Evolutionary conservation across 345 rosid genomes (phyloP), one percentile per base, ranked within the genome.

Genomic region (Boechera stricta): DNA sequence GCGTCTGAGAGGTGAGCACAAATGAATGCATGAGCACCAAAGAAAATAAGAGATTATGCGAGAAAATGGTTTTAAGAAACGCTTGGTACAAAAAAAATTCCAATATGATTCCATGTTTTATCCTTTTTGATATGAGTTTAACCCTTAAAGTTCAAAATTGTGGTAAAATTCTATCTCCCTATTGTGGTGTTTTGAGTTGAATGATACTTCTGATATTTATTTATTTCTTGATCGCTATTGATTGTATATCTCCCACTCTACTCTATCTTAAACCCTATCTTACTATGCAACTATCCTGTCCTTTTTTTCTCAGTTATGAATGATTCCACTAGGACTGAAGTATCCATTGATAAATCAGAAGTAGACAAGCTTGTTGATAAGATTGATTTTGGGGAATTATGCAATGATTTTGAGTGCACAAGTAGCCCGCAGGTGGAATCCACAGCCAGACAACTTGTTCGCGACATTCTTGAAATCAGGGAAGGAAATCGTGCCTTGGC

Each of bases 391-490:
- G 97, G 97, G 5, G 95, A 89, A 72, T 82, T 94, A 41, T 94
- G 97, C 85, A 82, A 94, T 60, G 98, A 90, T 42, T 94, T 94
- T 64, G 95, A 91, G 82, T 94, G 98, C 82, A 76, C 86, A 35
- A 94, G 97, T 67, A 94, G 98, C 60, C 98, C 98, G 3, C 80
- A 78, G 62, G 97, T 91, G 31, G 98, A 94, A 82, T 87, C 98
- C 33, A 89, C 97, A 0, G 97, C 97, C 0, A 85, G 97, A 60
- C 95, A 94, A 80, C 91, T 94, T 6, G 90, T 76, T 0, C 90
- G 89, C 2, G 98, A 94, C 51, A 90, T 94, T 71, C 85, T 94
- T 21, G 86, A 89, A 69, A 90, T 94, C 12, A 87, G 97, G 4
- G 82, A 87, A 84, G 87, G 87, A 75, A 89, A 88, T 56, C 95